Evolutionary conservation across 495 filamentous ascomycete genomes (phyloP).

Genomic region (Extremus antarcticus): DNA sequence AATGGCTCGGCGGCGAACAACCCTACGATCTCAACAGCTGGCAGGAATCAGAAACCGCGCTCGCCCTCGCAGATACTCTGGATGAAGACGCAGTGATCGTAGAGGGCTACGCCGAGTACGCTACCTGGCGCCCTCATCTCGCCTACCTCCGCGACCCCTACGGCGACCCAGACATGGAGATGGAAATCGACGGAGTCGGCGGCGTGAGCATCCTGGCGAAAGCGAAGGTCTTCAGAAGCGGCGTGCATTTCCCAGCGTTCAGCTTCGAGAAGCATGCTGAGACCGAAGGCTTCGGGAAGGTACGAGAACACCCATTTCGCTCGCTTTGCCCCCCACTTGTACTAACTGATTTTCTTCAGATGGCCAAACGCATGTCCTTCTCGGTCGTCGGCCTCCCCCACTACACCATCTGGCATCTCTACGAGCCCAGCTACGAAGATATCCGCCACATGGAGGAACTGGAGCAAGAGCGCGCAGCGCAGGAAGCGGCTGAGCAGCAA

Average conservation of each 20-base stretch:
- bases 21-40: conserved; percentile 98
- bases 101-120: conserved; percentile 98
- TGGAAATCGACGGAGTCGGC: conserved; percentile 97
- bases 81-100: conserved; percentile 99
- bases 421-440: conserved; percentile 95
- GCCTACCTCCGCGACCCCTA: conserved; percentile 96
- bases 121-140: conserved; percentile 94
- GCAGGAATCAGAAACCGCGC: conserved; percentile 96
- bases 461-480: conserved; percentile 66
- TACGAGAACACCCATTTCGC: conserved; percentile 29
- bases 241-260: conserved; percentile 96
- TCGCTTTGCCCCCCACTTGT: not conserved
- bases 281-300: conserved; percentile 98
- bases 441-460: conserved; percentile 96
- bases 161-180: conserved; percentile 97
- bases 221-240: conserved; percentile 83
- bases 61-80: conserved; percentile 85
- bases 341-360: conserved; percentile 56
- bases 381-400: conserved; percentile 96
- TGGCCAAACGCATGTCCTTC: conserved; percentile 91
- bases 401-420: conserved; percentile 99
- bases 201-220: conserved; percentile 97
- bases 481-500: conserved; percentile 58
- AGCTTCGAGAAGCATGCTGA: conserved; percentile 98
- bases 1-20: conserved; percentile 98